Evolutionary conservation across 1,284 basidiomycete species (phyloP), one percentile per base, ranked within the genome.

Genomic region (Bjerkandera adusta): DNA sequence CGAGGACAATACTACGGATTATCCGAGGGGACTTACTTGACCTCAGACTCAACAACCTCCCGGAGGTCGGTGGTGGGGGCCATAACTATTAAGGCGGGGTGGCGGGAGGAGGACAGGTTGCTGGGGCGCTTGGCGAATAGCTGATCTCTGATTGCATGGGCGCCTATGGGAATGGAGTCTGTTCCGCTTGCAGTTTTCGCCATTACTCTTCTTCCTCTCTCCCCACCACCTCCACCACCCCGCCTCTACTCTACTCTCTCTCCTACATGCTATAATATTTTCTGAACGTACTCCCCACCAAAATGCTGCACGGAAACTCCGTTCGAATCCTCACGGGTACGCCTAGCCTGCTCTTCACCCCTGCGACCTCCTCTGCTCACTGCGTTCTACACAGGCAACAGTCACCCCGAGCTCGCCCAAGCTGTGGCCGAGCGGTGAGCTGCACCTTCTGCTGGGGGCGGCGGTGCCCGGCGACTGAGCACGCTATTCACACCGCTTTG

Each of bases 381-480:
- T 16, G 51, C 43, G 47, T 33, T 36, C 45, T 44, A 26, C 50
- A 29, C 71, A 97, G 94, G 96, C 68, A 99, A 97, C 77, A 93
- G 92, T 68, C 96, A 99, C 74, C 93, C 94, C 55, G 90, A 93
- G 79, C 89, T 99, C 70, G 96, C 96, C 63, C 82, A 90, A 67
- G 80, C 85, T 51, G 93, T 99, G 66, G 90, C 93, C 62, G 87
- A 94, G 74, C 85, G 94, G 94, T 97, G 78, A 84, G 92, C 79
- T 70, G 70, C 70, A 63, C 66, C 70, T 69, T 70, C 70, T 64
- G 65, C 67, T 63, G 67, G 43, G 66, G 69, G 70, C 68, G 62
- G 48, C 59, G n/a, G n/a, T n/a, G 52, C 51, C 54, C 61, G 50
- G 13, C n/a, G 10, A 18, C 33, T 35, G 46, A 26, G n/a, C 39